Conservation (phyloP, 2,329 filamentous ascomycete genomes). For the Neonectria neomacrospora region DNA sequence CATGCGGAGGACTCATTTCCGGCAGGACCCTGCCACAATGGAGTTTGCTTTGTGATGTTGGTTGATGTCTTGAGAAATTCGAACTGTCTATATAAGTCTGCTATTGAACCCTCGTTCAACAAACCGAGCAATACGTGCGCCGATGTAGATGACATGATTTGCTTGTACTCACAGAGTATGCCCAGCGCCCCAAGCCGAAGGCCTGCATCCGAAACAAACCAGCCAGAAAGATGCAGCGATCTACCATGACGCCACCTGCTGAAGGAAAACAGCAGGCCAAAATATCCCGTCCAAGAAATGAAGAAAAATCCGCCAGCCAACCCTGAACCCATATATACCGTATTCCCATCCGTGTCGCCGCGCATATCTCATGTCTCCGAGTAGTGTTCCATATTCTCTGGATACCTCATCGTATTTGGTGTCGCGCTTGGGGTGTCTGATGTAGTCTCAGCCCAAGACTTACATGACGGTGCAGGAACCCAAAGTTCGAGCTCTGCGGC, state of each 20-base stretch:
- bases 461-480: constrained; percentile 74
- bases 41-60: constrained; percentile 3
- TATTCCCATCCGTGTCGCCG: constrained; percentile 15
- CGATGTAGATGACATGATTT: constrained; percentile 22
- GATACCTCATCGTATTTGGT: constrained; percentile 9
- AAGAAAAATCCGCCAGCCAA: constrained; percentile 1
- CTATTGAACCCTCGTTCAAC: constrained; percentile 15
- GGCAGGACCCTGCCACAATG: neutral
- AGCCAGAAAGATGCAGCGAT: constrained; percentile 28
- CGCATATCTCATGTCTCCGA: constrained; percentile 6
- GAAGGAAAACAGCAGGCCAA: constrained; percentile 17
- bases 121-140: constrained; percentile 21
- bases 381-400: neutral
- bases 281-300: constrained; percentile 7
- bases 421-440: neutral
- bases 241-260: constrained; percentile 39
- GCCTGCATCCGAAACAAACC: constrained; percentile 5
- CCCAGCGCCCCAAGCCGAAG: constrained; percentile 15
- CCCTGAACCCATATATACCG: constrained; percentile 11
- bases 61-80: constrained; percentile 26
- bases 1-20: neutral
- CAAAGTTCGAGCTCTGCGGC: constrained; percentile 72
- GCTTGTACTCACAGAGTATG: constrained; percentile 21
- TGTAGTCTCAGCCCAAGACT: constrained; percentile 39
- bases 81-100: constrained; percentile 34